Conservation (phyloP, 768 basidiomycete species). For the Fomitopsis serialis region DNA sequence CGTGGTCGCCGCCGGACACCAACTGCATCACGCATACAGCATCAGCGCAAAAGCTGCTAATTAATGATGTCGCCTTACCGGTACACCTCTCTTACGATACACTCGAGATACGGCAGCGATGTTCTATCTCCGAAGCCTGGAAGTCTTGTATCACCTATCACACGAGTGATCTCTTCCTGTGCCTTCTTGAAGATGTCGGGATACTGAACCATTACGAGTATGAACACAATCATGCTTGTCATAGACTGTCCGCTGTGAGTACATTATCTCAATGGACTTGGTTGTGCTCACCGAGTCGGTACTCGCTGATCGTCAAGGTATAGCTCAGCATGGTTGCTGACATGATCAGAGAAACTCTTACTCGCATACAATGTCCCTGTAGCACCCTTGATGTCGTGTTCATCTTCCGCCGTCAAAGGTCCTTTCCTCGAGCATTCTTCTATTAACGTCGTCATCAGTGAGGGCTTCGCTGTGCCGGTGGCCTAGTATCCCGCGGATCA, state of each 20-base stretch:
- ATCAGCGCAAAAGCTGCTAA: background rate
- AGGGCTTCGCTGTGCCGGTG: conserved; percentile 11
- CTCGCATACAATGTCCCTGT: conserved; percentile 17
- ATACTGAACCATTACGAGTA: conserved; percentile 35
- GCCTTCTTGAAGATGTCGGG: conserved; percentile 35
- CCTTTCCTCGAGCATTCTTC: conserved; percentile 8
- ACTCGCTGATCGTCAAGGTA: conserved; percentile 12
- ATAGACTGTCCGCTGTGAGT: conserved; percentile 26
- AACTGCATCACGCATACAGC: background rate
- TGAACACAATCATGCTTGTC: conserved; percentile 32
- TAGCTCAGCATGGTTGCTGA: too few species aligned
- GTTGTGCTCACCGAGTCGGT: conserved; percentile 14
- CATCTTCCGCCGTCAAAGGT: conserved; percentile 2
- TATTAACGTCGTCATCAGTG: conserved; percentile 12
- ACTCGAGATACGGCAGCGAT: conserved; percentile 36
- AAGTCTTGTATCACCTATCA: conserved; percentile 34
- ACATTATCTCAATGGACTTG: background rate
- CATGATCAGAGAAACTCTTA: background rate
- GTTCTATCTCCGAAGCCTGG: conserved; percentile 34
- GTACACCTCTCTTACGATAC: conserved; percentile 32
- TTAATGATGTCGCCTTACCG: conserved; percentile 9
- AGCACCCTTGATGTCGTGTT: conserved; percentile 13
- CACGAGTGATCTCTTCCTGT: conserved; percentile 38
- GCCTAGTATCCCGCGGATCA: too few species aligned
- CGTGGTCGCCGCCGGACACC: background rate